Evolutionary conservation across 2,329 filamentous ascomycete species (phyloP), one percentile per base, ranked within the genome.

Genomic region (Ophiobolus disseminans): DNA sequence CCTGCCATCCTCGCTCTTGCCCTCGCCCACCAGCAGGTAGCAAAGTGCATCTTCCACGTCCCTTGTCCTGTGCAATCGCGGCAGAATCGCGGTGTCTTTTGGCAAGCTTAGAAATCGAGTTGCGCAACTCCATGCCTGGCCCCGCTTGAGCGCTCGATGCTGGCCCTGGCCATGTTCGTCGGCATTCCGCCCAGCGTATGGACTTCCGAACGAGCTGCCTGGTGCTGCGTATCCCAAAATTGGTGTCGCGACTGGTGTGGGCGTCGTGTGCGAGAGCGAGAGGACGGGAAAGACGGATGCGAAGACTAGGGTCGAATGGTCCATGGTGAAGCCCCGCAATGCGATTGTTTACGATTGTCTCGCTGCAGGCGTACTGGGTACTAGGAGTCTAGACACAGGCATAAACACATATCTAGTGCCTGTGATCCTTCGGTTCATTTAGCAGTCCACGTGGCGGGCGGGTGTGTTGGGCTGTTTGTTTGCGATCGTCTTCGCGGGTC

Each of bases 121-220:
- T n/a, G 74, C 76, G 17, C 67, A 72, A 50, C 74, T 78, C 77
- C 77, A 79, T n/a, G 75, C 74, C 37, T 69, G 59, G 36, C 69
- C 73, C 43, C 72, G 68, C 50, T 65, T 68, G 16, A 74, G 63
- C 13, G 58, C 58, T 44, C 65, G 60, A 31, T 73, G 70, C 36
- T 73, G 69, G 8, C 54, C 57, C 25, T 59, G 54, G 23, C 58
- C 78, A 50, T 75, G 50, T 71, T 40, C 72, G 66, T 48, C 73
- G 39, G 54, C 51, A 53, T 61, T 54, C 20, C 57, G 58, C 11
- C 48, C 48, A 10, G 48, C 55, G 48, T 63, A 63, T 2, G 62
- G 67, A 43, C 75, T 73, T 31, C 75, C 75, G 45, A 78, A 78
- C 11, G 75, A 67, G 35, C 61, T 44, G 1, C 69, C 74, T 6